phyloP scores from a whole-genome alignment of 805 yeast genomes.

The Saturnispora serradocipensis region DNA sequence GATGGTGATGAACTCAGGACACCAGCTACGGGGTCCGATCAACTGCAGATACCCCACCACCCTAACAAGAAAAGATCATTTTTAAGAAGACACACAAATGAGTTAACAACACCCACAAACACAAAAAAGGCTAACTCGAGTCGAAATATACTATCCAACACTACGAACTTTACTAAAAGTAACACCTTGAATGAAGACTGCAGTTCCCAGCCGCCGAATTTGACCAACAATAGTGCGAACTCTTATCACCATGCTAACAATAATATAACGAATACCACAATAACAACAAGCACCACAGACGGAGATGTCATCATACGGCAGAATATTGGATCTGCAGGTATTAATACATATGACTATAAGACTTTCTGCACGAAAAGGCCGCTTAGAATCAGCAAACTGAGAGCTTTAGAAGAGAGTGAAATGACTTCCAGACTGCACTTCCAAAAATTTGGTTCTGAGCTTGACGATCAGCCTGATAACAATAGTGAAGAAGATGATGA shows the following conservation, averaged over 20 bases:
- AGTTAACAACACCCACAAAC: not conserved
- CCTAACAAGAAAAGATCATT: slow-evolving; percentile 4
- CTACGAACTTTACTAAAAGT: slow-evolving; percentile 1
- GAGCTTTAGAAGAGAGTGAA: slow-evolving; percentile 31
- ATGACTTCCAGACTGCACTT: slow-evolving; percentile 25
- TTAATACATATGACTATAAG: slow-evolving; percentile 28
- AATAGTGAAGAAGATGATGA: slow-evolving; percentile 5
- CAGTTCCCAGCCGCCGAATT: not conserved
- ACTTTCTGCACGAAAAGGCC: slow-evolving; percentile 28
- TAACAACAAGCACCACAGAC: not conserved
- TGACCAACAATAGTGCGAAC: not conserved
- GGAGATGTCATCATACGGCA: slow-evolving; percentile 18
- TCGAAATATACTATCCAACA: slow-evolving; percentile 3
- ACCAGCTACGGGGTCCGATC: not conserved
- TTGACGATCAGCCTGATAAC: not conserved
- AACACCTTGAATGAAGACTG: not conserved
- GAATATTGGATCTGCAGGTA: slow-evolving; percentile 17
- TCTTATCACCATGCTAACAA: not conserved
- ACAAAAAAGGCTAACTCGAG: not conserved
- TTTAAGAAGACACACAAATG: slow-evolving; percentile 2
- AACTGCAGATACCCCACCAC: not conserved
- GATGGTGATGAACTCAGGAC: not conserved
- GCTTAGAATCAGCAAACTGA: slow-evolving; percentile 26
- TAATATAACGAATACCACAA: not conserved
- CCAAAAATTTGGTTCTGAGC: slow-evolving; percentile 12